These are phyloP conservation scores for Periglandula ipomoeae DNA, from an alignment of 2,329 filamentous ascomycete genomes.

Conservation along the genomic window DNA sequence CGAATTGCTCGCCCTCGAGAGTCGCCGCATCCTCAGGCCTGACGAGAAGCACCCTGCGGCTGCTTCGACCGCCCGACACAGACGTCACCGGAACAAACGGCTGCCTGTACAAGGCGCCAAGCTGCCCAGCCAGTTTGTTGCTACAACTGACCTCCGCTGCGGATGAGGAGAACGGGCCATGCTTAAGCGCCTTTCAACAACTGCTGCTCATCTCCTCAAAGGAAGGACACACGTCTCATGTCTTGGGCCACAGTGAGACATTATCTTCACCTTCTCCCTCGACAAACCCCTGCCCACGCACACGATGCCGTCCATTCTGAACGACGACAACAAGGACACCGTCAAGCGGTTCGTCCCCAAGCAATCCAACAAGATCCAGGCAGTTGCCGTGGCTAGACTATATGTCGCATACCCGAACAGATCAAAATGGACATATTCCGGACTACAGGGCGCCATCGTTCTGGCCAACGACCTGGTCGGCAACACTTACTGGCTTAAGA, in stretches of 20 bases:
- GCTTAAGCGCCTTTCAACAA: background rate
- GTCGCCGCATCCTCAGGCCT: background rate
- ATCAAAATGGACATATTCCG: conserved; percentile 86
- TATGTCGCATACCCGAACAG: conserved; percentile 86
- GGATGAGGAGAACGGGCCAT: background rate
- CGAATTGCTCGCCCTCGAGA: background rate
- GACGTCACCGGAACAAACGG: background rate
- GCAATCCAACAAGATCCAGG: conserved; percentile 92
- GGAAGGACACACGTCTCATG: background rate
- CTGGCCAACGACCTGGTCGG: conserved; percentile 91
- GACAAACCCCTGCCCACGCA: conserved; percentile 11
- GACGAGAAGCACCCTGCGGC: background rate
- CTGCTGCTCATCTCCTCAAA: background rate
- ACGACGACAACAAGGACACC: conserved; percentile 89
- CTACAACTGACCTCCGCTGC: background rate
- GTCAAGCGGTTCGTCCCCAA: conserved; percentile 94
- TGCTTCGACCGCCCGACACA: background rate
- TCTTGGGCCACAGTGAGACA: background rate
- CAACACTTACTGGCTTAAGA: conserved; percentile 93
- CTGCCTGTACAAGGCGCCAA: background rate
- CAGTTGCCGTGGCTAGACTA: conserved; percentile 84
- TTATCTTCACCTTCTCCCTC: background rate
- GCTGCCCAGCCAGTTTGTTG: background rate
- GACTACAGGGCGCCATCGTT: conserved; percentile 82
- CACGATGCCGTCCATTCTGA: conserved; percentile 59